Evolutionary conservation across 495 filamentous ascomycete species (phyloP).

Genomic region (Thozetella sp.): DNA sequence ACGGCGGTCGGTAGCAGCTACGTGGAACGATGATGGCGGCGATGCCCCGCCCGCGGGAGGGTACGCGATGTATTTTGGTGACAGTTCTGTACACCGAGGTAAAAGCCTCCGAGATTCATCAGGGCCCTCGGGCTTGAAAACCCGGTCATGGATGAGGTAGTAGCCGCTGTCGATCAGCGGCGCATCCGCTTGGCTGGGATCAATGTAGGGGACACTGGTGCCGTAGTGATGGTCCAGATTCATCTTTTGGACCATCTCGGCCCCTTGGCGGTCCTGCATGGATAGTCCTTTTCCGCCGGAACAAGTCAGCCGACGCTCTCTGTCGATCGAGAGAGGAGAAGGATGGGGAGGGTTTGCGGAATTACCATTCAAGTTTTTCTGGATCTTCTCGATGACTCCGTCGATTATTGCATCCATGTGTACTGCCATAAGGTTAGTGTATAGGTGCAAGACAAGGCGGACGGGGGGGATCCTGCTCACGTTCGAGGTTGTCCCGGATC

Average conservation of each 20-base stretch:
- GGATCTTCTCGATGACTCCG: not conserved
- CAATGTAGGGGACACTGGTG: not conserved
- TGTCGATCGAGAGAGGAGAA: not conserved
- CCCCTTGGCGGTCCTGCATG: not conserved
- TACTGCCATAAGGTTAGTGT: not conserved
- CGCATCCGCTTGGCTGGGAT: not conserved
- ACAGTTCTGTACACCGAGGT: too few species aligned
- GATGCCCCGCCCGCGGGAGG: too few species aligned
- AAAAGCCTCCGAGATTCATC: not conserved
- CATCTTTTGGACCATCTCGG: not conserved
- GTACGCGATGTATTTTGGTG: too few species aligned
- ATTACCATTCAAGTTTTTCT: not conserved
- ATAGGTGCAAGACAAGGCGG: not conserved
- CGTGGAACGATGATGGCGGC: too few species aligned
- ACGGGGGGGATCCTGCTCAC: not conserved
- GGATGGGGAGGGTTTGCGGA: too few species aligned
- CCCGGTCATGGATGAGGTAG: not conserved
- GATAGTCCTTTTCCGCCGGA: not conserved
- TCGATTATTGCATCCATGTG: not conserved
- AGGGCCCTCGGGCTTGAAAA: not conserved
- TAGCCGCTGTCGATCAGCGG: not conserved
- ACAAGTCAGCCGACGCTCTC: not conserved
- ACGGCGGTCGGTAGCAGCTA: not conserved
- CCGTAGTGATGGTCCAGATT: not conserved
- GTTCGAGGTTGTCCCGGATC: not conserved